These are phyloP conservation scores for Dothidotthia symphoricarpi DNA, from an alignment of 2,329 filamentous ascomycete species.

Conservation along the genomic window DNA sequence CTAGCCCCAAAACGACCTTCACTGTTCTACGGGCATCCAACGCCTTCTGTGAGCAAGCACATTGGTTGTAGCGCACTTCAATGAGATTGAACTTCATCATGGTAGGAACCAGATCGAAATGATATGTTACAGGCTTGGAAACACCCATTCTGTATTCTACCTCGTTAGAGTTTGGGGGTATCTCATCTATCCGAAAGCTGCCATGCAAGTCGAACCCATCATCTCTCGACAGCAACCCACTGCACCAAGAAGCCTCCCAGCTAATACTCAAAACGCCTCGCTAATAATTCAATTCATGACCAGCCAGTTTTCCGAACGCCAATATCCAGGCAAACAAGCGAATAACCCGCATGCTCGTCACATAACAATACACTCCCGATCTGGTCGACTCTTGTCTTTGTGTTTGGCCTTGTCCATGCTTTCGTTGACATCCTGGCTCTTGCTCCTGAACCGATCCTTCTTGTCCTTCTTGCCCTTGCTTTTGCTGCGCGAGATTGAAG, in stretches of 20 bases:
- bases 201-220: neutral
- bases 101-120: no score
- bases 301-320: neutral
- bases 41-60: slow-evolving; percentile 29
- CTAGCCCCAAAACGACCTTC: slow-evolving; percentile 21
- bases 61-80: no score
- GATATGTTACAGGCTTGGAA: neutral
- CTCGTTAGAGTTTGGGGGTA: slow-evolving; percentile 15
- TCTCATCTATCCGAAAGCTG: slow-evolving; percentile 22
- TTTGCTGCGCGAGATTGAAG: slow-evolving; percentile 26
- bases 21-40: slow-evolving; percentile 27
- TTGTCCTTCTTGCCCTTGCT: slow-evolving; percentile 36
- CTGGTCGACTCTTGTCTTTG: slow-evolving; percentile 37
- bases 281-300: slow-evolving; percentile 16
- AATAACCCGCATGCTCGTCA: slow-evolving; percentile 21
- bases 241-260: neutral
- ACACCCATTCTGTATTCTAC: slow-evolving; percentile 1
- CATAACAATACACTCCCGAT: slow-evolving; percentile 48
- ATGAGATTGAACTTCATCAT: no score
- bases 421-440: slow-evolving; percentile 41
- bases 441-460: slow-evolving; percentile 37
- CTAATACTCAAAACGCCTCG: slow-evolving; percentile 22
- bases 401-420: slow-evolving; percentile 26
- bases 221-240: neutral
- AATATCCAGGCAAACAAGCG: slow-evolving; percentile 1